Base-by-base conservation (phyloP, 345 rosid genomes). In the Chamaenerion angustifolium region DNA sequence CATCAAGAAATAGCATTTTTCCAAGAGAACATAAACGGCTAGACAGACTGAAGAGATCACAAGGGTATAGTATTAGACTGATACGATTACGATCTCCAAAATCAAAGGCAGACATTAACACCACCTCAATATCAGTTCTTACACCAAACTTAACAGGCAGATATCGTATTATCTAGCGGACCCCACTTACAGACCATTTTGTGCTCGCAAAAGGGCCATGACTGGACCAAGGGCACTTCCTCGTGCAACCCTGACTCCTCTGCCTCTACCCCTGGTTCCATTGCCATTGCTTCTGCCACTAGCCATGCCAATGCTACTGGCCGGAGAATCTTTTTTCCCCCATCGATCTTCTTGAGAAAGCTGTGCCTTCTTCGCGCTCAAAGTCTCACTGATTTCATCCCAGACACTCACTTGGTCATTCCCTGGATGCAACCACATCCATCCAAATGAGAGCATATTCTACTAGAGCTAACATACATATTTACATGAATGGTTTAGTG, bases 171-270 rank as follows among this genome's bases (percentile, higher is more conserved):
- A 23, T 2, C 27, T 23, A 23, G 27, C 5, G 27, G 27, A 23
- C 27, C 27, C 27, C 37, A 31, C 37, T 31, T 31, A 31, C 37
- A 31, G 37, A 31, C 37, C 83, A 52, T 83, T 77, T 67, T 88
- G 87, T 14, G 85, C 64, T 59, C 95, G 76, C 57, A 93, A 68
- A 54, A 78, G 60, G 17, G 86, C 82, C 81, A 88, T 67, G 3
- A 81, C 79, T 12, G 94, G 99, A 60, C 96, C 96, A 55, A 93
- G 57, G 1, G 95, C 90, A 51, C 95, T 76, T 50, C 95, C 64
- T 61, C 96, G 77, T 55, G 71, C 51, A 44, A 73, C 87, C 79
- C 70, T 31, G 37, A 1, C 8, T 31, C 37, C 37, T 31, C 37
- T 31, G 10, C 37, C 37, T 31, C 37, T 31, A 8, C 37, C 37